Evolutionary conservation across 768 basidiomycete genomes (phyloP), one percentile per base, ranked within the genome.

Genomic region (Lactifluus pinguis): DNA sequence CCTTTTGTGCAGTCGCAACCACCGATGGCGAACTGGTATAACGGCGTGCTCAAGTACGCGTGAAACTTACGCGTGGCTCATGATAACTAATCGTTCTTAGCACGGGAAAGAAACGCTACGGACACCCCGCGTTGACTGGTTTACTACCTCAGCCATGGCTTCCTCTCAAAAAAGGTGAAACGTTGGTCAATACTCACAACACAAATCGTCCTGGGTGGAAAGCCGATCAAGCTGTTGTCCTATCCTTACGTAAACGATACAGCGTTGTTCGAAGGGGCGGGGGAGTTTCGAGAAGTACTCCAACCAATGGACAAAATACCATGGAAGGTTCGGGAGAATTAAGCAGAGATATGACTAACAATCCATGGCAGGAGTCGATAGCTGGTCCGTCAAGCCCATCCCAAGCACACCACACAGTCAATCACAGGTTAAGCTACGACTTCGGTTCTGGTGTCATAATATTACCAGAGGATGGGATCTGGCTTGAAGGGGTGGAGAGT

Each of bases 11-110:
- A 94, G 88, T 93, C 92, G 0, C 95, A 98, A 72, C 95, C 95
- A 0, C 95, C 95, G 0, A 94, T 98, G 91, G 86, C 89, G 14
- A 92, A 92, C 67, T 95, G 92, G 85, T 98, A 92, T 71, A 81
- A 80, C 48, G 95, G 95, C 0, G 92, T 98, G 21, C 77, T 98
- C 14, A 95, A 95, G 91, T 92, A 70, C 39, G 25, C 25, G 61
- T 54, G 41, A 38, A 66, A 77, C 67, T 51, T 54, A 38, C 25
- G 25, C 6, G 39, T 48, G 19, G 51, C 11, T 25, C 21, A 13
- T 14, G 11, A 25, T 13, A 17, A 44, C 32, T 30, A 39, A 63
- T 54, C 29, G 45, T 32, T 47, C 42, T 38, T 63, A 93, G 91
- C 70, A 97, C 94, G n/a, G 93, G 93, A 10, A 92, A 95, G 71